A percentile compares a stretch with the other conserved stretches of the same genome.
These are phyloP conservation scores for Calonectria hongkongensis DNA, from an alignment of 2,329 filamentous ascomycete genomes.

Conservation along the genomic window DNA sequence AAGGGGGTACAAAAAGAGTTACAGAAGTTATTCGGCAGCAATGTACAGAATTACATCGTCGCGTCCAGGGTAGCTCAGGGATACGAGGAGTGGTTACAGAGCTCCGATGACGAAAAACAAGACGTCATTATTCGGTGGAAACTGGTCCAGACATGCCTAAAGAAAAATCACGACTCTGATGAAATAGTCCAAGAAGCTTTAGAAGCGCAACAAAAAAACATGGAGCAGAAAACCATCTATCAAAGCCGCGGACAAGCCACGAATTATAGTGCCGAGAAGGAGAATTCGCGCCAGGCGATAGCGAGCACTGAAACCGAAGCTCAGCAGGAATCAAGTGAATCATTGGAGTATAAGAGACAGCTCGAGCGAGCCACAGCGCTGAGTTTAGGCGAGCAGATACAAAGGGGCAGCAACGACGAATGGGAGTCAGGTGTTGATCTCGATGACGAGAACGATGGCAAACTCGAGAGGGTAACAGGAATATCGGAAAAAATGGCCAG, in stretches of 20 bases:
- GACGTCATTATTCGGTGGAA: conserved; percentile 78
- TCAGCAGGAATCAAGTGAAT: conserved; percentile 21
- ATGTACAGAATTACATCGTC: conserved; percentile 82
- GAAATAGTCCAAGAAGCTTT: conserved; percentile 49
- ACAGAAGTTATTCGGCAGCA: conserved; percentile 76
- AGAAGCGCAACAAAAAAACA: conserved; percentile 43
- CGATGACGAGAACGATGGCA: conserved; percentile 55
- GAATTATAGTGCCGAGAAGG: conserved; percentile 9
- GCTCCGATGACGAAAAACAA: conserved; percentile 72
- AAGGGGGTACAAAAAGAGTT: conserved; percentile 78
- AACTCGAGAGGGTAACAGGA: conserved; percentile 55
- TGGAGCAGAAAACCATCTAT: not conserved
- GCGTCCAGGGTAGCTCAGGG: conserved; percentile 83
- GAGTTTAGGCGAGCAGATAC: conserved; percentile 22
- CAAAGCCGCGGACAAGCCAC: not conserved
- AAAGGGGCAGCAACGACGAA: not conserved
- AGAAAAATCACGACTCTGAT: conserved; percentile 44
- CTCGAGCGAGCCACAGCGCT: conserved; percentile 24
- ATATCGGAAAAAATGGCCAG: conserved; percentile 52
- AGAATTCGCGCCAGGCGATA: conserved; percentile 31
- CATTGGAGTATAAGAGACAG: conserved; percentile 27
- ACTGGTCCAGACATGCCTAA: conserved; percentile 44
- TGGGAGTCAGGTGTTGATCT: conserved; percentile 4
- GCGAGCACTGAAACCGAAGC: conserved; percentile 25
- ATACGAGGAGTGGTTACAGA: conserved; percentile 75